These are phyloP conservation scores for Phytophthora agathidicida DNA, from an alignment of 352 stramenopile species.

Conservation along the genomic window DNA sequence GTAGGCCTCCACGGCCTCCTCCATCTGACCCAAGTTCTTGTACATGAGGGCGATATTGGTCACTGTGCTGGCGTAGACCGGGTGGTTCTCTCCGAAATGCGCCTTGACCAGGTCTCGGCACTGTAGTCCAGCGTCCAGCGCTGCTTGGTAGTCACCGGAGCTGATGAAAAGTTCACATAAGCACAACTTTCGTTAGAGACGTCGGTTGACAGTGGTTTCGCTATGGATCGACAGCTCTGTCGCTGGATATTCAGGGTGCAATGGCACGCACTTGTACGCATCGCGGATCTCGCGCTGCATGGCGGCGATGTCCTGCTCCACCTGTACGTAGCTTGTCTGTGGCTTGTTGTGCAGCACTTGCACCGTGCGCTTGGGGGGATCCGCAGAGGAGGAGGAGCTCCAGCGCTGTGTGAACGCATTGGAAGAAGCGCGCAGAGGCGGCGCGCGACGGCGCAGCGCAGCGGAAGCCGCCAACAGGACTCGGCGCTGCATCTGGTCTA, in stretches of 20 bases:
- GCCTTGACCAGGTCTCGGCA: constrained; percentile 75
- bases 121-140: constrained; percentile 66
- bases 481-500: constrained; percentile 17
- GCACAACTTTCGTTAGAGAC: constrained; percentile 34
- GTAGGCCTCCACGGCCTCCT: constrained; percentile 82
- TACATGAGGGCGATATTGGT: constrained; percentile 91
- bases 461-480: constrained; percentile 15
- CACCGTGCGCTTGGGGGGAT: constrained; percentile 36
- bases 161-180: constrained; percentile 34
- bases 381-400: constrained; percentile 14
- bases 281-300: constrained; percentile 87
- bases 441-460: constrained; percentile 15
- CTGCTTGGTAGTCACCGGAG: constrained; percentile 65
- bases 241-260: neutral
- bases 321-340: constrained; percentile 59
- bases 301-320: constrained; percentile 79
- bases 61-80: constrained; percentile 84
- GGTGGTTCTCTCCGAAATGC: constrained; percentile 82
- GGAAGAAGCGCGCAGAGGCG: neutral
- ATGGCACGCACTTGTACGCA: constrained; percentile 70
- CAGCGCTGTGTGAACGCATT: neutral
- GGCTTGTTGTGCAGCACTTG: constrained; percentile 72
- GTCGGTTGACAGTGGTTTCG: neutral
- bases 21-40: constrained; percentile 81
- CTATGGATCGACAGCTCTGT: neutral